phyloP scores from a whole-genome alignment of 202 grass and related monocot species.

The Alloteropsis angusta region DNA sequence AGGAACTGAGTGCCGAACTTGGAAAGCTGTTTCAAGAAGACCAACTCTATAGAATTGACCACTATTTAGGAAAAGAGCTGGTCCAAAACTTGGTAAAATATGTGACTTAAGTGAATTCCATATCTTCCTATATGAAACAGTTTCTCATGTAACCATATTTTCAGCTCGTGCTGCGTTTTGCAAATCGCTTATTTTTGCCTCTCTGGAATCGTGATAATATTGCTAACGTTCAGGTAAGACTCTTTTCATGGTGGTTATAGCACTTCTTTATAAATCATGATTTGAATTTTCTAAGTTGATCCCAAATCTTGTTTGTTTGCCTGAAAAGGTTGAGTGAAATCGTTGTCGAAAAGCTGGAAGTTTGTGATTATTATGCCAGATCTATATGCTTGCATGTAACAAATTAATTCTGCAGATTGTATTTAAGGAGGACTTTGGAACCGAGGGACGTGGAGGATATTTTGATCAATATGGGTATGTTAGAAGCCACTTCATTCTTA shows the following conservation, averaged over 20 bases:
- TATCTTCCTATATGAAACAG: no score
- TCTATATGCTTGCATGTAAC: background rate
- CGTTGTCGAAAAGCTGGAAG: no score
- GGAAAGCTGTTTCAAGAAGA: slow-evolving; percentile 86
- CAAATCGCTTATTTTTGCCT: slow-evolving; percentile 87
- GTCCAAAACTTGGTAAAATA: slow-evolving; percentile 99
- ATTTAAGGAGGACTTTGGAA: slow-evolving; percentile 98
- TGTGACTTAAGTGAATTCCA: no score
- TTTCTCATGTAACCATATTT: slow-evolving; percentile 22
- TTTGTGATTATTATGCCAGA: no score
- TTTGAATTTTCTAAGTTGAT: no score
- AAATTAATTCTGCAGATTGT: slow-evolving; percentile 71
- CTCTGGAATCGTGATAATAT: slow-evolving; percentile 99
- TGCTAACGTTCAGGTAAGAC: slow-evolving; percentile 95
- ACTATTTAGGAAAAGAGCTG: slow-evolving; percentile 98
- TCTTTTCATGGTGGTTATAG: no score
- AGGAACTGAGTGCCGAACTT: slow-evolving; percentile 89
- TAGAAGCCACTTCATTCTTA: no score
- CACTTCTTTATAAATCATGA: no score
- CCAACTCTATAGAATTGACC: slow-evolving; percentile 96
- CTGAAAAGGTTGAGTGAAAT: no score
- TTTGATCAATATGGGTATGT: slow-evolving; percentile 96
- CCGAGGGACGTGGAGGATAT: slow-evolving; percentile 99
- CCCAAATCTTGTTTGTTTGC: no score
- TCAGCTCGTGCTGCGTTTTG: slow-evolving; percentile 97